Percentiles rank a stretch among this genome's conserved stretches.
These are phyloP conservation scores for Huntiella decipiens DNA, from an alignment of 2,329 filamentous ascomycete species.

Conservation along the genomic window DNA sequence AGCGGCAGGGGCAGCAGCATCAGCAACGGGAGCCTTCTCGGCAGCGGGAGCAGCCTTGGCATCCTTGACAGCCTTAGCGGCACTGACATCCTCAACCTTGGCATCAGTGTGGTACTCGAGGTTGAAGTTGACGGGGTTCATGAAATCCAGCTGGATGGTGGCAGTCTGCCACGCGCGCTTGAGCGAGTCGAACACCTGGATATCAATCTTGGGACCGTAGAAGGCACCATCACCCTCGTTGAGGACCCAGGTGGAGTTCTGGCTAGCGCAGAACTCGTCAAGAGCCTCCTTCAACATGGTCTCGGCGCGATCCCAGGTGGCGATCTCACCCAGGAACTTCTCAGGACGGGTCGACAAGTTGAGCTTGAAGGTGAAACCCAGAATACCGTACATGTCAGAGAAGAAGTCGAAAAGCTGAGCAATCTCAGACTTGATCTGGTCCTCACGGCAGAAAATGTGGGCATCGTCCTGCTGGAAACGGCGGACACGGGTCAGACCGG, in stretches of 20 bases:
- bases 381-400: constrained; percentile 29
- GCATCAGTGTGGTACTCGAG: constrained; percentile 66
- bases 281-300: constrained; percentile 60
- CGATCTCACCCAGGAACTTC: constrained; percentile 69
- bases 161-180: constrained; percentile 51
- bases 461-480: constrained; percentile 93
- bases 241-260: constrained; percentile 59
- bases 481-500: constrained; percentile 76
- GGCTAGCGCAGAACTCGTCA: constrained; percentile 47
- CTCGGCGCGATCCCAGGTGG: constrained; percentile 82
- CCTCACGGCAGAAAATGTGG: constrained; percentile 82
- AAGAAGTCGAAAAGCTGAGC: constrained; percentile 64
- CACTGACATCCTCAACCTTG: constrained; percentile 21
- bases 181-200: constrained; percentile 46
- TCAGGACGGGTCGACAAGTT: constrained; percentile 83
- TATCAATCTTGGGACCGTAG: constrained; percentile 97
- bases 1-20: constrained; percentile 13
- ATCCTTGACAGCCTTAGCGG: constrained; percentile 13
- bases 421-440: constrained; percentile 52
- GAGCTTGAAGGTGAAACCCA: constrained; percentile 58
- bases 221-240: constrained; percentile 94
- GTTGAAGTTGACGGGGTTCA: constrained; percentile 54
- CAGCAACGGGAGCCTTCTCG: constrained; percentile 7
- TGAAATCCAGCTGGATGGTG: constrained; percentile 82
- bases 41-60: constrained; percentile 16